Evolutionary conservation across 352 stramenopile genomes (phyloP).

Genomic region (Globisporangium viniferum): DNA sequence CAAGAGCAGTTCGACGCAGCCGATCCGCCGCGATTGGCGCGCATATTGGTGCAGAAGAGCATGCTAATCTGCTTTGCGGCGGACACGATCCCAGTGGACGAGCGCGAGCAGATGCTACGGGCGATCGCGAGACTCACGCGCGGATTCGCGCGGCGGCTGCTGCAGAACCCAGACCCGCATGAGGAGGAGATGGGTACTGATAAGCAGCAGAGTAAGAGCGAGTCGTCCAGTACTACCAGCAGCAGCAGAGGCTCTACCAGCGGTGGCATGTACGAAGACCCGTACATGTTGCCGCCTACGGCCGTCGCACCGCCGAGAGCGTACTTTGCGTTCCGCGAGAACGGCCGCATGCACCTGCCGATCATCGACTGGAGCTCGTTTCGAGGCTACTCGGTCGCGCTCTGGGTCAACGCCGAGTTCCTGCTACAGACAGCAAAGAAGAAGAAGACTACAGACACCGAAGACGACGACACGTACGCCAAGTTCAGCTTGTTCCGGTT

Average conservation of each 20-base stretch:
- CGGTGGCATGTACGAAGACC: conserved; percentile 10
- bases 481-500: conserved; percentile 77
- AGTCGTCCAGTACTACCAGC: background rate
- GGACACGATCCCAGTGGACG: conserved; percentile 17
- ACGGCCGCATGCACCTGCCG: conserved; percentile 67
- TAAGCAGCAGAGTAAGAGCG: background rate
- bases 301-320: conserved; percentile 44
- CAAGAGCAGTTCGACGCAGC: no score
- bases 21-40: conserved; percentile 17
- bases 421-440: background rate
- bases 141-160: conserved; percentile 32
- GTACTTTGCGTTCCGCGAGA: conserved; percentile 66
- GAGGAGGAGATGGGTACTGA: conserved; percentile 14
- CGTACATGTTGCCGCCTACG: conserved; percentile 31
- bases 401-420: conserved; percentile 71
- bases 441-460: background rate
- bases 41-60: conserved; percentile 33
- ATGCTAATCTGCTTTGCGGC: conserved; percentile 39
- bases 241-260: background rate
- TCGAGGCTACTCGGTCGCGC: conserved; percentile 69
- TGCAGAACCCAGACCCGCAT: conserved; percentile 16
- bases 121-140: conserved; percentile 31
- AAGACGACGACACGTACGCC: conserved; percentile 11
- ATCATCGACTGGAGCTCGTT: conserved; percentile 79
- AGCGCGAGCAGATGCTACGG: conserved; percentile 28